phyloP scores from a whole-genome alignment of 352 stramenopile species.

The Plasmopara viticola region DNA sequence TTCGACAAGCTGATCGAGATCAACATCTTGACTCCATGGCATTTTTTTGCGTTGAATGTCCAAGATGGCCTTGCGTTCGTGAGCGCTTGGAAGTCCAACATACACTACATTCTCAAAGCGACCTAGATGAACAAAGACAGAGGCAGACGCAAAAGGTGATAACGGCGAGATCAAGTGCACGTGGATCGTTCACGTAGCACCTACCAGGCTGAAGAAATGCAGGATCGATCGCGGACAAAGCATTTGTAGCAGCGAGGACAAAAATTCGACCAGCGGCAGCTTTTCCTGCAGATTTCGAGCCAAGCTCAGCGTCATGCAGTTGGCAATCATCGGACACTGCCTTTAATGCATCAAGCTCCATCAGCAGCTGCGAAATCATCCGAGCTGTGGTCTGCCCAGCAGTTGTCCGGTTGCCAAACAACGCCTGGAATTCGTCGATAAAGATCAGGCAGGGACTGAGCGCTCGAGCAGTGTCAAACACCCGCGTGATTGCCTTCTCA shows the following conservation, averaged over 20 bases:
- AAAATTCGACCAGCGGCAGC: slow-evolving; percentile 50
- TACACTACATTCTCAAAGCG: slow-evolving; percentile 82
- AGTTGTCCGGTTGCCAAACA: slow-evolving; percentile 75
- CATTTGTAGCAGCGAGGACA: slow-evolving; percentile 76
- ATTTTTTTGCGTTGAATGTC: slow-evolving; percentile 59
- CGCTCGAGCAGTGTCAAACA: slow-evolving; percentile 64
- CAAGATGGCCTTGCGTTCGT: slow-evolving; percentile 59
- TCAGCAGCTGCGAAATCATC: slow-evolving; percentile 82
- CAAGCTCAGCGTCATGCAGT: slow-evolving; percentile 9
- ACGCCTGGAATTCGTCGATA: slow-evolving; percentile 84
- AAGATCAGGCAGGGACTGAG: slow-evolving; percentile 83
- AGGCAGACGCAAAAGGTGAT: slow-evolving; percentile 1
- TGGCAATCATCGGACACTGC: slow-evolving; percentile 41
- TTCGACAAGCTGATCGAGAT: slow-evolving; percentile 40
- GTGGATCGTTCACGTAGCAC: background rate
- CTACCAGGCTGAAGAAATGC: slow-evolving; percentile 77
- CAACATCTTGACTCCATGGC: slow-evolving; percentile 54
- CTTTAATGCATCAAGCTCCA: slow-evolving; percentile 75
- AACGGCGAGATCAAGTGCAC: background rate
- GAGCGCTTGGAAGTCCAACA: slow-evolving; percentile 49
- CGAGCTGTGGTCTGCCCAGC: slow-evolving; percentile 68
- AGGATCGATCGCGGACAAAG: slow-evolving; percentile 64
- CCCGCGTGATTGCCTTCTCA: slow-evolving; percentile 67
- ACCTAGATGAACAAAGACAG: no score
- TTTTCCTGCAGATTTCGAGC: background rate